phyloP scores from a whole-genome alignment of 192 early-diverging fungal genomes.

The Ramicandelaber brevisporus region DNA sequence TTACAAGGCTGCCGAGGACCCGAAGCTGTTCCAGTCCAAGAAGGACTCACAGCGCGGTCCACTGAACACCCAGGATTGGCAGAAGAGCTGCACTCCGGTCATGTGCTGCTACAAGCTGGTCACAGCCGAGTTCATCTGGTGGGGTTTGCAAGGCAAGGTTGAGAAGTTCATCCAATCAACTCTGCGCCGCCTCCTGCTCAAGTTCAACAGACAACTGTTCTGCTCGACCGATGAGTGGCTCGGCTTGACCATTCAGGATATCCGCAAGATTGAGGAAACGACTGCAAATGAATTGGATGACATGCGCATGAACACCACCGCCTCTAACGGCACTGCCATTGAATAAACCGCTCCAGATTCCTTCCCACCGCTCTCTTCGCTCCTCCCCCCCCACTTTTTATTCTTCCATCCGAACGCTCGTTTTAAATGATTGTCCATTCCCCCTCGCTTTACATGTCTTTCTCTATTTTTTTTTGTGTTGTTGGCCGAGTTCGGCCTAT shows the following conservation, averaged over 20 bases:
- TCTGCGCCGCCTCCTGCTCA: slow-evolving; percentile 25
- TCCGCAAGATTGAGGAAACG: slow-evolving; percentile 34
- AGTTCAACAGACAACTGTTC: slow-evolving; percentile 55
- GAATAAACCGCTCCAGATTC: too few relatives aligned
- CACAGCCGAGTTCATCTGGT: slow-evolving; percentile 52
- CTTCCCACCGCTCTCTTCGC: too few relatives aligned
- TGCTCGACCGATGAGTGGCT: slow-evolving; percentile 52
- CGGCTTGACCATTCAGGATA: slow-evolving; percentile 46
- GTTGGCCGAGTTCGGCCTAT: too few relatives aligned
- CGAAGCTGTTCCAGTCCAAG: slow-evolving; percentile 26
- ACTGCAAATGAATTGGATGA: slow-evolving; percentile 32
- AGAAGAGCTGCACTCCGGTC: slow-evolving; percentile 30
- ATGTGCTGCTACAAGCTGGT: slow-evolving; percentile 70
- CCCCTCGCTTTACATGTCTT: too few relatives aligned
- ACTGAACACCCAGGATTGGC: slow-evolving; percentile 25
- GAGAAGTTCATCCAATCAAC: slow-evolving; percentile 35
- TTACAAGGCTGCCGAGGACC: slow-evolving; percentile 36
- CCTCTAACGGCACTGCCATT: too few relatives aligned
- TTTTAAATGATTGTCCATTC: too few relatives aligned
- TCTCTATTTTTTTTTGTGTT: too few relatives aligned
- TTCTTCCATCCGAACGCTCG: too few relatives aligned
- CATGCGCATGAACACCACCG: too few relatives aligned
- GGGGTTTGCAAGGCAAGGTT: slow-evolving; percentile 33
- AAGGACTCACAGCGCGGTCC: slow-evolving; percentile 50
- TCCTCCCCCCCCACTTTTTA: too few relatives aligned